Percentiles rank a stretch among this genome's conserved stretches.
These are phyloP conservation scores for Wickerhamiella brachini DNA, from an alignment of 805 yeast genomes.

Conservation along the genomic window DNA sequence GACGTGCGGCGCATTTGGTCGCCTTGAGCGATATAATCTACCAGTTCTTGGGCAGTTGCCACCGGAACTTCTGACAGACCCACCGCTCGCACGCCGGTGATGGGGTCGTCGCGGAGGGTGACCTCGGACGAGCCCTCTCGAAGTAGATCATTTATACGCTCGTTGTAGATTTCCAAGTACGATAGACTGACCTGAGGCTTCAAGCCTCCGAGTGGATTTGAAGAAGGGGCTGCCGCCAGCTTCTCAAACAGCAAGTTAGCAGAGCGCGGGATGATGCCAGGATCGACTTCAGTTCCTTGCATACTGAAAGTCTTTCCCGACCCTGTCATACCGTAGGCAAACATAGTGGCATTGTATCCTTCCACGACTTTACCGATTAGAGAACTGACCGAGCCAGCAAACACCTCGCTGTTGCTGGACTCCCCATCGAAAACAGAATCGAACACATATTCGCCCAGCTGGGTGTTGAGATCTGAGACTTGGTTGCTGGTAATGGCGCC, in stretches of 20 bases:
- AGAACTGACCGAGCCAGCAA: constrained; percentile 38
- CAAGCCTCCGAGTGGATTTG: background rate
- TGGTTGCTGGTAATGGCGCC: constrained; percentile 6
- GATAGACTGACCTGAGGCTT: constrained; percentile 40
- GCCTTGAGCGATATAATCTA: constrained; percentile 49
- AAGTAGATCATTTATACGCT: constrained; percentile 66
- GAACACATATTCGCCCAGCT: constrained; percentile 51
- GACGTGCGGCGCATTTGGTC: constrained; percentile 67
- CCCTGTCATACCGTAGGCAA: constrained; percentile 93
- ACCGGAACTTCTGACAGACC: constrained; percentile 59
- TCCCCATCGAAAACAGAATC: constrained; percentile 64
- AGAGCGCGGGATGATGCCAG: constrained; percentile 62
- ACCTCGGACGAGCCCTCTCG: constrained; percentile 29
- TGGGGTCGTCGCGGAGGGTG: constrained; percentile 63
- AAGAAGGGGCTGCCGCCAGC: constrained; percentile 12
- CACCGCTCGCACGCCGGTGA: constrained; percentile 56
- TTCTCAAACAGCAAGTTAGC: constrained; percentile 42
- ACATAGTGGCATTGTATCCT: constrained; percentile 78
- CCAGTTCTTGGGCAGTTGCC: constrained; percentile 41
- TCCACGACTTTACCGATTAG: constrained; percentile 43
- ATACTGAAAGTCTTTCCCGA: constrained; percentile 82
- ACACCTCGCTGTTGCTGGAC: constrained; percentile 45
- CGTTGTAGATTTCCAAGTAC: constrained; percentile 79
- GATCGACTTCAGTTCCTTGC: constrained; percentile 46
- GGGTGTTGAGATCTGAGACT: background rate